A percentile compares a stretch with the other conserved stretches of the same genome.
phyloP scores from a whole-genome alignment of 768 basidiomycete species.

The Kwoniella europaea region DNA sequence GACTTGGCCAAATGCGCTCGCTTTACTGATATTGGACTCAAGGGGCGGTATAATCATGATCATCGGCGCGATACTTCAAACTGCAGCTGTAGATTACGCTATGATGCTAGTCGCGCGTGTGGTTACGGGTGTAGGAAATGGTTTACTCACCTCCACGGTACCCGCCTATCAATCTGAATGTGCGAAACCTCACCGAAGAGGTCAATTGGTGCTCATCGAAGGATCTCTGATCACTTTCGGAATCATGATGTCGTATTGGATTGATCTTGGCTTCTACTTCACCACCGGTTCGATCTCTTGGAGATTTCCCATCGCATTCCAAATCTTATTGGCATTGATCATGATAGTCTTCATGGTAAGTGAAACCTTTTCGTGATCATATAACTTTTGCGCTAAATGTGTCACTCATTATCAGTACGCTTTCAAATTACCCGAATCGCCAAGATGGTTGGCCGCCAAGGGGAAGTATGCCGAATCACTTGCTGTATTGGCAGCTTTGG shows the following conservation, averaged over 20 bases:
- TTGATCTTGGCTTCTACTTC: constrained; percentile 70
- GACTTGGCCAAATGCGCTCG: neutral
- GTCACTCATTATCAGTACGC: constrained; percentile 55
- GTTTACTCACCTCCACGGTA: constrained; percentile 70
- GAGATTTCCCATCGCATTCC: constrained; percentile 69
- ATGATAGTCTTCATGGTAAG: constrained; percentile 59
- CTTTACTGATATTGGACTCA: neutral
- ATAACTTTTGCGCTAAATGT: neutral
- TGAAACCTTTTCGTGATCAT: neutral
- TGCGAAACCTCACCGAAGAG: constrained; percentile 67
- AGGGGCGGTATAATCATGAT: constrained; percentile 43
- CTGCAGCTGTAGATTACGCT: constrained; percentile 65
- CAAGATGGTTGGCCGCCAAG: constrained; percentile 65
- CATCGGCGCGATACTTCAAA: constrained; percentile 43
- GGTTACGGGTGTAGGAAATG: constrained; percentile 70
- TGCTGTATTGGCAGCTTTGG: constrained; percentile 69
- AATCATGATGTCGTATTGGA: constrained; percentile 71
- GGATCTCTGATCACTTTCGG: constrained; percentile 61
- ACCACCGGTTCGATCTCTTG: constrained; percentile 64
- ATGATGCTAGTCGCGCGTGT: constrained; percentile 69
- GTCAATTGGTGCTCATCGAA: constrained; percentile 70
- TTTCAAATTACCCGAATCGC: constrained; percentile 60
- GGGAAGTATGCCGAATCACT: constrained; percentile 66
- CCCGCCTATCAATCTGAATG: constrained; percentile 72
- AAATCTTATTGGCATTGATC: constrained; percentile 66